Evolutionary conservation across 1,284 basidiomycete species (phyloP).

Genomic region (Taiwanofungus camphoratus): DNA sequence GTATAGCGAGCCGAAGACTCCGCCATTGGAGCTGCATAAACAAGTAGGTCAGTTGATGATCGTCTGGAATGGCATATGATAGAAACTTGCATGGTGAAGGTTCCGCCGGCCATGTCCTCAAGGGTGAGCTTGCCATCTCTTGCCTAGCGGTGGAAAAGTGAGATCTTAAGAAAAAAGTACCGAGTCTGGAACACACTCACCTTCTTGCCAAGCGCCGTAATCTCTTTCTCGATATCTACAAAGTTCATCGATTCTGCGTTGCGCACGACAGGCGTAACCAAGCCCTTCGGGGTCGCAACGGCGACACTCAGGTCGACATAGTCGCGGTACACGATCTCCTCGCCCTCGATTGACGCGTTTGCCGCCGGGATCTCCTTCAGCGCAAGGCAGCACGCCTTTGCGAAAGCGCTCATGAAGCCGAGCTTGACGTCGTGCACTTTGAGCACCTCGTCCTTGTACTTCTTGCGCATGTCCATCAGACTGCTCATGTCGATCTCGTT

Average conservation of each 20-base stretch:
- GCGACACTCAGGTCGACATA: constrained; percentile 94
- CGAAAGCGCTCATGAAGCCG: constrained; percentile 98
- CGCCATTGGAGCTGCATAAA: constrained; percentile 82
- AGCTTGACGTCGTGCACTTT: constrained; percentile 96
- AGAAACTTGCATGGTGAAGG: constrained; percentile 90
- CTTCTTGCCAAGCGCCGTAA: constrained; percentile 88
- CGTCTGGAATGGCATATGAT: too few relatives aligned
- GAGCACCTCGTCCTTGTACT: constrained; percentile 91
- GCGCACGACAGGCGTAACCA: constrained; percentile 94
- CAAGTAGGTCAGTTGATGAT: too few relatives aligned
- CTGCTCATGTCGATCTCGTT: constrained; percentile 99
- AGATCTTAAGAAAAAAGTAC: too few relatives aligned
- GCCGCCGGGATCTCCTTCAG: constrained; percentile 91
- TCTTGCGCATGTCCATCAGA: constrained; percentile 89
- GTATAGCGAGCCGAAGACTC: constrained; percentile 95
- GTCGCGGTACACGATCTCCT: constrained; percentile 94
- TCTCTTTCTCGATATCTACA: constrained; percentile 90
- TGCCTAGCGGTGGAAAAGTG: too few relatives aligned
- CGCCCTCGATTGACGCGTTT: constrained; percentile 94
- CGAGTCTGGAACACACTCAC: too few relatives aligned
- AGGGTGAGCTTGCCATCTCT: constrained; percentile 92
- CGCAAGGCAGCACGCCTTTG: constrained; percentile 82
- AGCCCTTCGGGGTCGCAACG: constrained; percentile 95
- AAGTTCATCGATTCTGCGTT: constrained; percentile 88
- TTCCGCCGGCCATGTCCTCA: constrained; percentile 96